Conservation (phyloP, 495 filamentous ascomycete species). For the Lepraria neglecta region DNA sequence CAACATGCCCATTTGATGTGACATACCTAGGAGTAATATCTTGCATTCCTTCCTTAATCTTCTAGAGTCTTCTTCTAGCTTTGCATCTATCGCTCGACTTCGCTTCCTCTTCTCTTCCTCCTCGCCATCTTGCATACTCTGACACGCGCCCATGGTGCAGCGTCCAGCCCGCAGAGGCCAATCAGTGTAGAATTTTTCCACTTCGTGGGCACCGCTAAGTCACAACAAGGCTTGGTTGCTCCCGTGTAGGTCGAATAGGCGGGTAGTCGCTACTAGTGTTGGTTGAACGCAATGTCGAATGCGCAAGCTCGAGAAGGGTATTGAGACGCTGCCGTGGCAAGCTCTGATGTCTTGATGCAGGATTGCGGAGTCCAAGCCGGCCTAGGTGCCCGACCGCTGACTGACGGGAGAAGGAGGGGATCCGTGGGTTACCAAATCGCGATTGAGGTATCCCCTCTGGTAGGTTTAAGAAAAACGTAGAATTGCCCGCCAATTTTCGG, state of each 20-base stretch:
- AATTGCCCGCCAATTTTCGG: no score
- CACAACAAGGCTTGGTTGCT: background rate
- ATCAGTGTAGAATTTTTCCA: background rate
- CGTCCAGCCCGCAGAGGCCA: conserved; percentile 3
- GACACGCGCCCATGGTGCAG: conserved; percentile 78
- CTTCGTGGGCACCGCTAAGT: background rate
- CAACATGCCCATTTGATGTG: background rate
- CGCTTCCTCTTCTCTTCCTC: conserved; percentile 87
- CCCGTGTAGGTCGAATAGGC: background rate
- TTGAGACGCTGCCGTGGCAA: background rate
- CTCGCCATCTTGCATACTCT: conserved; percentile 69
- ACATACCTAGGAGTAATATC: conserved; percentile 84
- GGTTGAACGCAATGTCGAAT: background rate
- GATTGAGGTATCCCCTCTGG: background rate
- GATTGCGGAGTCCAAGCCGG: background rate
- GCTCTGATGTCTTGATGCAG: background rate
- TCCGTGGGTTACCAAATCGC: conserved; percentile 2
- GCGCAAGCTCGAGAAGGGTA: no score
- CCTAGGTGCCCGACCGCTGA: conserved; percentile 8
- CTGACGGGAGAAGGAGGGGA: conserved; percentile 1
- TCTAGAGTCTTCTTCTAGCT: conserved; percentile 86
- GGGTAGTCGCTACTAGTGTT: background rate
- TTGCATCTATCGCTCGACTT: conserved; percentile 88
- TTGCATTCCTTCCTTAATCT: conserved; percentile 95
- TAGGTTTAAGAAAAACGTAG: no score